These are phyloP conservation scores for Zymoseptoria ardabiliae DNA, from an alignment of 2,329 filamentous ascomycete species.

Conservation along the genomic window DNA sequence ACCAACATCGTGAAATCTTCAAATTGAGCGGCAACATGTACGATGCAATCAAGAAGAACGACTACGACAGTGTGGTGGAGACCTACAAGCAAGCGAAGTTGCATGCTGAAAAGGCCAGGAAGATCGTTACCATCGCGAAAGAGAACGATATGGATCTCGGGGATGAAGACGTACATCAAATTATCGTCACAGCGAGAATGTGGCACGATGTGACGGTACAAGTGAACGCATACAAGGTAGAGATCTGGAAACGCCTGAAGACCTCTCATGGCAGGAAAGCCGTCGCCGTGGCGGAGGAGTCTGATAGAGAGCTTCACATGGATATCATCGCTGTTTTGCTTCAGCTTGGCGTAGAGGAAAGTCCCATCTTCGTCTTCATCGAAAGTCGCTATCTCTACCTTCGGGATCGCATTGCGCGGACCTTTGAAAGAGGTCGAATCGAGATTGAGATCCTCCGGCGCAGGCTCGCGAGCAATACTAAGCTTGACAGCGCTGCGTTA, in stretches of 20 bases:
- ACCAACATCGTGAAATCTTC: slow-evolving; percentile 73
- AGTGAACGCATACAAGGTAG: slow-evolving; percentile 77
- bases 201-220: slow-evolving; percentile 91
- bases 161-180: slow-evolving; percentile 75
- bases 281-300: slow-evolving; percentile 27
- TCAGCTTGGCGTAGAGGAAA: slow-evolving; percentile 92
- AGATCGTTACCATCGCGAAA: slow-evolving; percentile 53
- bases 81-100: slow-evolving; percentile 77
- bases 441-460: slow-evolving; percentile 89
- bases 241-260: slow-evolving; percentile 72
- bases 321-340: slow-evolving; percentile 81
- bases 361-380: slow-evolving; percentile 95
- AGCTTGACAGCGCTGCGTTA: slow-evolving; percentile 60
- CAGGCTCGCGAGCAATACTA: slow-evolving; percentile 65
- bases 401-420: slow-evolving; percentile 72
- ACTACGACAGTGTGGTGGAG: slow-evolving; percentile 81
- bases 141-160: slow-evolving; percentile 51
- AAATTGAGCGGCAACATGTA: slow-evolving; percentile 70
- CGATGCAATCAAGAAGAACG: slow-evolving; percentile 81
- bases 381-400: slow-evolving; percentile 82
- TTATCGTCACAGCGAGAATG: slow-evolving; percentile 84
- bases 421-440: slow-evolving; percentile 77
- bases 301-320: slow-evolving; percentile 70
- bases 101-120: slow-evolving; percentile 70
- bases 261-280: slow-evolving; percentile 22